phyloP scores from a whole-genome alignment of 1,284 basidiomycete species.

The Fomitopsis betulina region DNA sequence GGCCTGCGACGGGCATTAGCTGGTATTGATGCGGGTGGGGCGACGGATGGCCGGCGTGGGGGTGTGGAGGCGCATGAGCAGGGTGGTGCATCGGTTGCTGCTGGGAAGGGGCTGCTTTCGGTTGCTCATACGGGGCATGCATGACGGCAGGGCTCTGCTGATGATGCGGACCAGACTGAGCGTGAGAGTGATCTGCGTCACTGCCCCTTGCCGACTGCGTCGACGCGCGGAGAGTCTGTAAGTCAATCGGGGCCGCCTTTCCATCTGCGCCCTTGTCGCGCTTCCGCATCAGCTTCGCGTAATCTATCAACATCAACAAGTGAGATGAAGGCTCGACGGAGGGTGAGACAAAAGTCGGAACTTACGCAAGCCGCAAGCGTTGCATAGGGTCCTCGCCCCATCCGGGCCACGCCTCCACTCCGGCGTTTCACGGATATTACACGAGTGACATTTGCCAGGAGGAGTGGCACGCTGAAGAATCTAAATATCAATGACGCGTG shows the following conservation, averaged over 20 bases:
- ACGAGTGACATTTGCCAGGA: conserved; percentile 79
- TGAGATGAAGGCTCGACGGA: conserved; percentile 9
- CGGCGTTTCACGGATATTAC: conserved; percentile 80
- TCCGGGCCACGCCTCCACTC: conserved; percentile 80
- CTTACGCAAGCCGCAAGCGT: conserved; percentile 79
- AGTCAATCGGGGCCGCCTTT: conserved; percentile 52
- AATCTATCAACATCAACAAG: conserved; percentile 42
- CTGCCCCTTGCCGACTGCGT: conserved; percentile 46
- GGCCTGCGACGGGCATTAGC: conserved; percentile 20
- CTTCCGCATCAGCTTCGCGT: conserved; percentile 74
- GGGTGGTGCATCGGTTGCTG: conserved; percentile 17
- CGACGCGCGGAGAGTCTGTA: conserved; percentile 69
- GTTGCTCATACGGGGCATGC: conserved; percentile 18
- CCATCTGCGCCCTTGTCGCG: conserved; percentile 61
- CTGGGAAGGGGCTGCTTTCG: conserved; percentile 11
- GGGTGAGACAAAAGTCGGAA: conserved; percentile 19
- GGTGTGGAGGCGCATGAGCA: conserved; percentile 11
- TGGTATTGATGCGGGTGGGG: conserved; percentile 22
- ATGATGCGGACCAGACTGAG: conserved; percentile 10
- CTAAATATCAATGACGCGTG: conserved; percentile 20
- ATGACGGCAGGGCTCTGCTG: conserved; percentile 10
- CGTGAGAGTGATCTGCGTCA: conserved; percentile 16
- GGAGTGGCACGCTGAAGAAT: conserved; percentile 64
- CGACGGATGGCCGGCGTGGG: conserved; percentile 10
- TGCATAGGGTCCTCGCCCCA: conserved; percentile 75